These are phyloP conservation scores for Ceratocystiopsis brevicomis DNA, from an alignment of 2,329 filamentous ascomycete genomes.

Conservation along the genomic window DNA sequence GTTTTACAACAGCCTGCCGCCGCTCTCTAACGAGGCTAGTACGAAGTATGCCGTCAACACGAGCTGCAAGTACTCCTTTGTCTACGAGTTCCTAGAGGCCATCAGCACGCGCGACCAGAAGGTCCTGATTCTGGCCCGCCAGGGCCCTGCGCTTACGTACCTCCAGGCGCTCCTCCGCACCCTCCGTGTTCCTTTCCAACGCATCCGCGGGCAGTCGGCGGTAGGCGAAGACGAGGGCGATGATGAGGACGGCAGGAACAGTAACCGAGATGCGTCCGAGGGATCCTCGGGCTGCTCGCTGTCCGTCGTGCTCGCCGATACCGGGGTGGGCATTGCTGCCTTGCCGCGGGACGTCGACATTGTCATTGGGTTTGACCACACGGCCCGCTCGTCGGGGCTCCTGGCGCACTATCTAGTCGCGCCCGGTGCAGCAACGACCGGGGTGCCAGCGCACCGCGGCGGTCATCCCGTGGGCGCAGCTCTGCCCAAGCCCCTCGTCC, in stretches of 20 bases:
- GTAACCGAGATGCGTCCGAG: conserved; percentile 2
- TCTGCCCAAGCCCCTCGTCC: conserved; percentile 20
- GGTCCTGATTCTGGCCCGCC: conserved; percentile 34
- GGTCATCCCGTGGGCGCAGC: not conserved
- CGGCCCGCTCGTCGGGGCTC: conserved; percentile 22
- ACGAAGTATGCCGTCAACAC: conserved; percentile 35
- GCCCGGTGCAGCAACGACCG: not conserved
- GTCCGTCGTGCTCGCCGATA: conserved; percentile 24
- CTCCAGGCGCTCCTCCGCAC: conserved; percentile 29
- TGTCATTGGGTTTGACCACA: conserved; percentile 35
- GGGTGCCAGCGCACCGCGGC: not conserved
- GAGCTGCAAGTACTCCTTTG: conserved; percentile 41
- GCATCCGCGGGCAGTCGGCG: no score
- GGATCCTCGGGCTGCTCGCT: conserved; percentile 6
- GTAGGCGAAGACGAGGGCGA: conserved; percentile 2
- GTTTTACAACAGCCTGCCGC: conserved; percentile 26
- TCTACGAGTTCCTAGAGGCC: conserved; percentile 32
- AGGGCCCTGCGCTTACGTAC: conserved; percentile 29
- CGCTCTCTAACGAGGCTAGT: conserved; percentile 22
- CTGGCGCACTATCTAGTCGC: conserved; percentile 10
- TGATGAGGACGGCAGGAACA: not conserved
- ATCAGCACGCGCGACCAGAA: conserved; percentile 25
- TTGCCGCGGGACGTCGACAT: conserved; percentile 23
- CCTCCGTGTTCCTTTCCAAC: conserved; percentile 3
- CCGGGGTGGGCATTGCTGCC: conserved; percentile 16